Conservation (phyloP, 176 grass and related monocot genomes). For the Carex littledalei region DNA sequence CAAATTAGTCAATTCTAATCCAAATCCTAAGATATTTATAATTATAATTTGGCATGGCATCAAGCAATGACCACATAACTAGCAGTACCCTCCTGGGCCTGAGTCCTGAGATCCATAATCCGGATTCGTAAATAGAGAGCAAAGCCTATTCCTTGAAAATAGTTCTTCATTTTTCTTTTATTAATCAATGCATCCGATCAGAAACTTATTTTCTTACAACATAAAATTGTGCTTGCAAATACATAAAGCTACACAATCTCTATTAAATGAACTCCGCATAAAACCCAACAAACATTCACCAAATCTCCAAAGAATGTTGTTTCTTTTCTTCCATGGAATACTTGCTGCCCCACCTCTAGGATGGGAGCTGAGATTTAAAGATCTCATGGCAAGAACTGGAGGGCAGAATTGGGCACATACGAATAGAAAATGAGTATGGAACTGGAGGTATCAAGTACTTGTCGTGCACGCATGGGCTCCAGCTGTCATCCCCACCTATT, state of each 20-base stretch:
- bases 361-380: constrained; percentile 44
- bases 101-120: too few species aligned
- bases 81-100: too few species aligned
- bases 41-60: too few species aligned
- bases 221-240: background rate
- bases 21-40: too few species aligned
- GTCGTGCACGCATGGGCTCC: constrained; percentile 73
- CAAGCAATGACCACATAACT: too few species aligned
- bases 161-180: too few species aligned
- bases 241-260: background rate
- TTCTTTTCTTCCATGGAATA: background rate
- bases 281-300: background rate
- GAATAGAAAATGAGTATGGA: constrained; percentile 58
- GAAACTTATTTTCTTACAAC: background rate
- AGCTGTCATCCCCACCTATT: constrained; percentile 84
- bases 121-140: too few species aligned
- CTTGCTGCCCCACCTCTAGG: background rate
- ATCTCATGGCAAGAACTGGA: constrained; percentile 63
- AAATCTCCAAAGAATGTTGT: background rate
- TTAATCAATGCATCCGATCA: background rate
- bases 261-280: background rate
- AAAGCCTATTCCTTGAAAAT: too few species aligned
- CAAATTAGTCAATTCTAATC: too few species aligned
- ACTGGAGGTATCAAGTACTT: constrained; percentile 58
- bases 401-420: constrained; percentile 46